Evolutionary conservation across 257 asterid species (phyloP).

Genomic region (Solanum chiquidenum): DNA sequence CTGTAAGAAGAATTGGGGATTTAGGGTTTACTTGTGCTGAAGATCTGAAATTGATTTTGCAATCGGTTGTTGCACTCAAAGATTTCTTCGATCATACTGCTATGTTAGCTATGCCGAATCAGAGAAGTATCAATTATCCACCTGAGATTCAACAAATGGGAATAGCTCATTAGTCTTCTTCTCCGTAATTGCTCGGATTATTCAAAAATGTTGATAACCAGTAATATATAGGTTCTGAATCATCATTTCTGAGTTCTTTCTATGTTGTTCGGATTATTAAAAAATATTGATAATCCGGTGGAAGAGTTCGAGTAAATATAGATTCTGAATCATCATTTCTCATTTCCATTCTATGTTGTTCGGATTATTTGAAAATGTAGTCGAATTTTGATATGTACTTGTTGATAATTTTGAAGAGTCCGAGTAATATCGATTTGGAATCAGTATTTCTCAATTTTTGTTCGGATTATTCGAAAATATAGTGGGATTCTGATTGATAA

Average conservation of each 20-base stretch:
- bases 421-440: background rate
- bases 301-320: background rate
- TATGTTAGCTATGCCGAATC: slow-evolving; percentile 94
- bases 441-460: background rate
- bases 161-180: slow-evolving; percentile 42
- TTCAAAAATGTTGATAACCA: background rate
- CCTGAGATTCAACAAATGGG: slow-evolving; percentile 35
- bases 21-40: slow-evolving; percentile 58
- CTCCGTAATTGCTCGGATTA: background rate
- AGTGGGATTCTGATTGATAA: rapidly evolving
- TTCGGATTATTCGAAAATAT: background rate
- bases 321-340: background rate
- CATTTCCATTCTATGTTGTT: background rate
- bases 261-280: background rate
- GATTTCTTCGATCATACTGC: slow-evolving; percentile 98
- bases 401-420: background rate
- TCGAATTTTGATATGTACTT: rapidly evolving
- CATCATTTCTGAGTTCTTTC: background rate
- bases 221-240: background rate
- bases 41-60: slow-evolving; percentile 57
- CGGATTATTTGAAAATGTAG: background rate
- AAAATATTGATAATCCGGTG: no score
- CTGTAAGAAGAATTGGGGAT: slow-evolving; percentile 57
- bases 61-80: slow-evolving; percentile 67
- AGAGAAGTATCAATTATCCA: slow-evolving; percentile 56